phyloP scores from a whole-genome alignment of 2,329 filamentous ascomycete species.

The Parastagonospora avenae region DNA sequence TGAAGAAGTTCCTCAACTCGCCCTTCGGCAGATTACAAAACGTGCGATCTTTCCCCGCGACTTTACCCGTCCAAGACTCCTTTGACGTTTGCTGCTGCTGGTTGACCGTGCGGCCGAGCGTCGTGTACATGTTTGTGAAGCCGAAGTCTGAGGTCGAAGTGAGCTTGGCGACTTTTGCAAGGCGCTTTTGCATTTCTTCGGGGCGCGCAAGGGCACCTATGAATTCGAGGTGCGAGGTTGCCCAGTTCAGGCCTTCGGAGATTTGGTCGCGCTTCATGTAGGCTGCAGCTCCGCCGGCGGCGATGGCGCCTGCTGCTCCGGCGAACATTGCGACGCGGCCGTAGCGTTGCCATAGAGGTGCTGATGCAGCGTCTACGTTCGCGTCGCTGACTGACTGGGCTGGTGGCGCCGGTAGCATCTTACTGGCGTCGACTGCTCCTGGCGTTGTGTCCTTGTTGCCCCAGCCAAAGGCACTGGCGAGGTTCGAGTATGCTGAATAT shows the following conservation, averaged over 20 bases:
- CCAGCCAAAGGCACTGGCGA: conserved; percentile 69
- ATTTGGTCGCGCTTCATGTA: conserved; percentile 86
- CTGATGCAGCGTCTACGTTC: conserved; percentile 51
- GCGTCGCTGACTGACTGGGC: conserved; percentile 44
- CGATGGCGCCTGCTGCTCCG: conserved; percentile 78
- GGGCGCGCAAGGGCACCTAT: conserved; percentile 86
- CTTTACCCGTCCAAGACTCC: conserved; percentile 55
- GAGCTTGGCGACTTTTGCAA: conserved; percentile 70
- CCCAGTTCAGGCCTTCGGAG: conserved; percentile 77
- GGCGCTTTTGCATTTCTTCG: conserved; percentile 77
- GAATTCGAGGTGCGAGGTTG: conserved; percentile 88
- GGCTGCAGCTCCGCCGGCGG: conserved; percentile 81
- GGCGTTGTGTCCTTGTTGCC: conserved; percentile 37
- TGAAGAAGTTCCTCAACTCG: conserved; percentile 37
- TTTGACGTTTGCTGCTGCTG: conserved; percentile 46
- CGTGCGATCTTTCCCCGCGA: conserved; percentile 74
- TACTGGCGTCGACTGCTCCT: conserved; percentile 39
- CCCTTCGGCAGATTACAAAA: conserved; percentile 73
- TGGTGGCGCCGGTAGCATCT: conserved; percentile 45
- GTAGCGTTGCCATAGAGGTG: conserved; percentile 73
- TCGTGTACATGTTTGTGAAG: conserved; percentile 86
- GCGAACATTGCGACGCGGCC: conserved; percentile 85
- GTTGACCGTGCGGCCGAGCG: conserved; percentile 71
- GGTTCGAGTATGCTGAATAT: conserved; percentile 68
- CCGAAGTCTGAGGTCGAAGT: conserved; percentile 70